Evolutionary conservation across 441 rosid species (phyloP).

Genomic region (Biscutella auriculata): DNA sequence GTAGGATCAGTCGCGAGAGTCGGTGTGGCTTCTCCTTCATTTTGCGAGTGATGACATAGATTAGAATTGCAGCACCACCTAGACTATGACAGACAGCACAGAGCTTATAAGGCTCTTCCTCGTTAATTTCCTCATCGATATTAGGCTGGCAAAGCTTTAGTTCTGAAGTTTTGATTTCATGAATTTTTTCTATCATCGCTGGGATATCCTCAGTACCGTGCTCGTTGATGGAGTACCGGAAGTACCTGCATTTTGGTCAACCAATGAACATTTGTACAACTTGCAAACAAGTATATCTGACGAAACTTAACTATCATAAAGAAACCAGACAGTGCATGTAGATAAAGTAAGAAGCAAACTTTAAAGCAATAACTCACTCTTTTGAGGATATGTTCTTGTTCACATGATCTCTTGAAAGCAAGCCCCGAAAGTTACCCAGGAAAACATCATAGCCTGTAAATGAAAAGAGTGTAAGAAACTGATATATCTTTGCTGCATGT

Average conservation of each 20-base stretch:
- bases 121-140: slow-evolving; percentile 34
- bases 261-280: background rate
- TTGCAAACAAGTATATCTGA: background rate
- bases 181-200: slow-evolving; percentile 87
- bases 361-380: slow-evolving; percentile 40
- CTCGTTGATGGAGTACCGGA: slow-evolving; percentile 88
- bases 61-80: slow-evolving; percentile 90
- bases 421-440: slow-evolving; percentile 86
- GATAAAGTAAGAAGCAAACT: background rate
- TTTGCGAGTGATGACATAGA: slow-evolving; percentile 53
- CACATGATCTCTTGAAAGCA: slow-evolving; percentile 83
- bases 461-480: slow-evolving; percentile 5
- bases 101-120: slow-evolving; percentile 69
- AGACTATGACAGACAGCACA: slow-evolving; percentile 85
- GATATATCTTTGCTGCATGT: background rate
- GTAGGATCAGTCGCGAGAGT: slow-evolving; percentile 60
- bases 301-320: background rate
- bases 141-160: slow-evolving; percentile 53
- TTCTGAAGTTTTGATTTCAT: slow-evolving; percentile 73
- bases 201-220: slow-evolving; percentile 88
- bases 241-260: slow-evolving; percentile 46
- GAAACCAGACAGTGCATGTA: background rate
- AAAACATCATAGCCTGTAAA: slow-evolving; percentile 81
- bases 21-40: slow-evolving; percentile 75
- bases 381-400: slow-evolving; percentile 69